Evolutionary conservation across 2,329 filamentous ascomycete species (phyloP), one percentile per base, ranked within the genome.

Genomic region (Diplodia corticola): DNA sequence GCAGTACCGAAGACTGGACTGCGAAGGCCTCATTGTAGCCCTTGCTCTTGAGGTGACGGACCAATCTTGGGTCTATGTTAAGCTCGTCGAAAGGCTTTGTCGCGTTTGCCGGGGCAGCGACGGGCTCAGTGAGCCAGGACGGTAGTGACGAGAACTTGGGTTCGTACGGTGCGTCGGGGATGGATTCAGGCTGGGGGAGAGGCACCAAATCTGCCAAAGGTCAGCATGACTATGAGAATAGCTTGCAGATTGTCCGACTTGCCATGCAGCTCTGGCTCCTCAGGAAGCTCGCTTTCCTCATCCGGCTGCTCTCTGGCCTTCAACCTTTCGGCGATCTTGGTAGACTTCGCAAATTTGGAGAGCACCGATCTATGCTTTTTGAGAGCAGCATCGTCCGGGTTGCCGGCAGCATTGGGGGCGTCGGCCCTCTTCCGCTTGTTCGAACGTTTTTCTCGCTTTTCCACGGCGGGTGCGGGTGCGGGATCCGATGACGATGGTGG

Each of bases 81-180:
- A 95, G 79, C 5, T 86, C 81, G 1, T 79, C 74, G 70, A 97
- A 97, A 0, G 87, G 80, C 0, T 82, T 80, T 35, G 81, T 85
- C 10, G 84, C 83, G 5, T 86, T 83, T 9, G 87, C 83, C 0
- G 88, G 83, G 4, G 93, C 87, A 28, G 86, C 84, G n/a, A 90
- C 84, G 0, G 93, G 93, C 13, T 88, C 84, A 5, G 90, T 87
- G 13, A 97, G 83, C 94, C 94, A 98, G 2, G 83, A 71, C 0
- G 94, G 94, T 2, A 97, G 82, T 0, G 91, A 90, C 33, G 92
- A 89, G 76, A 92, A 93, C n/a, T 85, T 85, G 2, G 89, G 87
- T 63, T 84, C 84, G 60, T 85, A 83, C 1, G 81, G 80, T 33
- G 85, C 79, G 53, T 88, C 84, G 0, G 83, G 80, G 0, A 87